A percentile compares a stretch with the other conserved stretches of the same genome.
Evolutionary conservation across 805 yeast genomes (phyloP).

Genomic region (Wickerhamiella kurtzmanii): DNA sequence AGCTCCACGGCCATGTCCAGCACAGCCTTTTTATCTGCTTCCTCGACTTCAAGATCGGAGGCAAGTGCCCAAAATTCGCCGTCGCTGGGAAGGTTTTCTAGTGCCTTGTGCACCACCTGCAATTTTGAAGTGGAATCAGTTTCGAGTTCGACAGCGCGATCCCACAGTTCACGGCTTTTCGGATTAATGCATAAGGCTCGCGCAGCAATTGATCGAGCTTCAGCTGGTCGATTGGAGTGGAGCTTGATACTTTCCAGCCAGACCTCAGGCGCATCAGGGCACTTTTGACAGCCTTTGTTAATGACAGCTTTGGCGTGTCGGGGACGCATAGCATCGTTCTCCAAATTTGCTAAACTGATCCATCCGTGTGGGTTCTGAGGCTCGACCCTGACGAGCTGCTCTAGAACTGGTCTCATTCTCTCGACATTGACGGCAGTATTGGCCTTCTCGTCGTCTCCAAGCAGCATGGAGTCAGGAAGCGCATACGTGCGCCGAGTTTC

Average conservation of each 20-base stretch:
- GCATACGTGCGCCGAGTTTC: conserved; percentile 61
- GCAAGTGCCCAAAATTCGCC: conserved; percentile 56
- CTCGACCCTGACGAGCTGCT: conserved; percentile 56
- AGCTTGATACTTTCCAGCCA: conserved; percentile 75
- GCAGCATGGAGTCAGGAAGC: conserved; percentile 57
- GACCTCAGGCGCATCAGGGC: conserved; percentile 54
- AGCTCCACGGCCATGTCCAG: conserved; percentile 49
- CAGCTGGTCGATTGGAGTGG: conserved; percentile 39
- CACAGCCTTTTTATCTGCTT: conserved; percentile 37
- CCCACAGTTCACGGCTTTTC: conserved; percentile 55
- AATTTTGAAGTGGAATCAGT: conserved; percentile 39
- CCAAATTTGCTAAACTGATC: conserved; percentile 77
- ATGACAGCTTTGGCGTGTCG: conserved; percentile 47
- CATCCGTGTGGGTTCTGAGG: conserved; percentile 67
- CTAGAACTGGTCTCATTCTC: conserved; percentile 41
- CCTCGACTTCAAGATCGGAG: conserved; percentile 44
- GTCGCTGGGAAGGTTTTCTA: conserved; percentile 48
- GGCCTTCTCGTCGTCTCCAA: conserved; percentile 17
- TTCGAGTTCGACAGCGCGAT: conserved; percentile 55
- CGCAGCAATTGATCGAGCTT: conserved; percentile 37
- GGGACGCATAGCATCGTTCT: conserved; percentile 46
- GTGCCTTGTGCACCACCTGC: conserved; percentile 53
- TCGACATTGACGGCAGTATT: conserved; percentile 45
- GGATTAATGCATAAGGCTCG: conserved; percentile 50
- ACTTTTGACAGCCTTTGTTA: conserved; percentile 57